phyloP scores from a whole-genome alignment of 1,139 yeast genomes.

The Suhomyces bribrorum region DNA sequence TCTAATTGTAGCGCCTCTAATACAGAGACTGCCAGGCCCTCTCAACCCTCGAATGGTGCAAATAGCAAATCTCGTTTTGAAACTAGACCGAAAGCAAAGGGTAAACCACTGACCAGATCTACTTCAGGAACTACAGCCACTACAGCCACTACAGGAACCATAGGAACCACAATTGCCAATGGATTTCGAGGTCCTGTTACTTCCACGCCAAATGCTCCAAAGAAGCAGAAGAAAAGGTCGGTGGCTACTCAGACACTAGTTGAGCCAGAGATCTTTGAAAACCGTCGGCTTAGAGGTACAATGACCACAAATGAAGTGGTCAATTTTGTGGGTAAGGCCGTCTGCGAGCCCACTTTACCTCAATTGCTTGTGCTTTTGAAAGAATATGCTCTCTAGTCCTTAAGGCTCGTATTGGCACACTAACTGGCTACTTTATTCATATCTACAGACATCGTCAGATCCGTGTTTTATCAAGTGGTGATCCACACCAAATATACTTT shows the following conservation, averaged over 20 bases:
- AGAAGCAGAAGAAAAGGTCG: not conserved
- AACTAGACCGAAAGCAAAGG: not conserved
- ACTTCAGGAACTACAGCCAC: not conserved
- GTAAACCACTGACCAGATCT: not conserved
- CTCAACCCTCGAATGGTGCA: conserved; percentile 1
- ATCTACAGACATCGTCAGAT: too few species aligned
- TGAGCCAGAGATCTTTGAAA: not conserved
- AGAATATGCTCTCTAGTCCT: not conserved
- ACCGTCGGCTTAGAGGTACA: not conserved
- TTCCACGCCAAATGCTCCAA: not conserved
- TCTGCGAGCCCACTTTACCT: not conserved
- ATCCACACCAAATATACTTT: too few species aligned
- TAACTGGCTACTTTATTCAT: too few species aligned
- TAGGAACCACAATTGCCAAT: not conserved
- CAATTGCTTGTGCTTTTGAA: not conserved
- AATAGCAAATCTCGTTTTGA: not conserved
- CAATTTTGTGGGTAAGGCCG: too few species aligned
- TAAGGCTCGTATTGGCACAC: too few species aligned
- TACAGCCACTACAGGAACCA: not conserved
- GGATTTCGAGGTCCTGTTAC: too few species aligned
- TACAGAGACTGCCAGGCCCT: not conserved
- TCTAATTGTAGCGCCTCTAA: not conserved
- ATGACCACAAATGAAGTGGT: too few species aligned
- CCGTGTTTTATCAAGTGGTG: too few species aligned
- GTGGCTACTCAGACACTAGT: not conserved